phyloP scores from a whole-genome alignment of 208 protist genomes.

The Leishmania arabica region DNA sequence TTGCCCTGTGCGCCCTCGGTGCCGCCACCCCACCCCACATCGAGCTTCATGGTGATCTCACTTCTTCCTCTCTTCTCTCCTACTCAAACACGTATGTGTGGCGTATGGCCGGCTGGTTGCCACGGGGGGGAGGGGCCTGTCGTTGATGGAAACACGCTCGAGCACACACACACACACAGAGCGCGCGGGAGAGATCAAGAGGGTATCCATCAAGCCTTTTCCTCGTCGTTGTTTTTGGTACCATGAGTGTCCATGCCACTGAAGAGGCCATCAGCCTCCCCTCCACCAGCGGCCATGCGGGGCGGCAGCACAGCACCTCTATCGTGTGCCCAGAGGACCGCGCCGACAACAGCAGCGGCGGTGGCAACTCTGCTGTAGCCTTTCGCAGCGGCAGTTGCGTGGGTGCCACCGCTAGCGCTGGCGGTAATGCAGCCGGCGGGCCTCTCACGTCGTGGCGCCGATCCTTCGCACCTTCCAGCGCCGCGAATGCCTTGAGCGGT shows the following conservation, averaged over 20 bases:
- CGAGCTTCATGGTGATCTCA: background rate
- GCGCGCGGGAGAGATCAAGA: background rate
- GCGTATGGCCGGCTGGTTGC: background rate
- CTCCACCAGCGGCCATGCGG: background rate
- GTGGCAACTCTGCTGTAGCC: background rate
- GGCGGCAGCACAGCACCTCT: constrained; percentile 23
- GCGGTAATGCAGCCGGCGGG: background rate
- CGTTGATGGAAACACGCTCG: background rate
- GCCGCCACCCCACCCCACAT: background rate
- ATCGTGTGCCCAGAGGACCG: constrained; percentile 16
- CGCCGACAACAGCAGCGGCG: constrained; percentile 3
- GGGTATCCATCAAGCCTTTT: background rate
- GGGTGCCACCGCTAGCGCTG: background rate
- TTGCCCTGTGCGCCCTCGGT: background rate
- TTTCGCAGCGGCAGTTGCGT: background rate
- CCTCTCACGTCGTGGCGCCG: constrained; percentile 1
- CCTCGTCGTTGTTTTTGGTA: background rate
- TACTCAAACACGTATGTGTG: background rate
- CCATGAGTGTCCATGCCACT: background rate
- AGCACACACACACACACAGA: background rate
- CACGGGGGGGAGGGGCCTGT: background rate
- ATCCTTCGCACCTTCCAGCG: background rate
- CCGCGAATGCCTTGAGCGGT: background rate
- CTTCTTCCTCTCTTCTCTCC: background rate
- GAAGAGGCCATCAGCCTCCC: constrained; percentile 10